phyloP scores from a whole-genome alignment of 257 asterid species.

The Perilla frutescens region DNA sequence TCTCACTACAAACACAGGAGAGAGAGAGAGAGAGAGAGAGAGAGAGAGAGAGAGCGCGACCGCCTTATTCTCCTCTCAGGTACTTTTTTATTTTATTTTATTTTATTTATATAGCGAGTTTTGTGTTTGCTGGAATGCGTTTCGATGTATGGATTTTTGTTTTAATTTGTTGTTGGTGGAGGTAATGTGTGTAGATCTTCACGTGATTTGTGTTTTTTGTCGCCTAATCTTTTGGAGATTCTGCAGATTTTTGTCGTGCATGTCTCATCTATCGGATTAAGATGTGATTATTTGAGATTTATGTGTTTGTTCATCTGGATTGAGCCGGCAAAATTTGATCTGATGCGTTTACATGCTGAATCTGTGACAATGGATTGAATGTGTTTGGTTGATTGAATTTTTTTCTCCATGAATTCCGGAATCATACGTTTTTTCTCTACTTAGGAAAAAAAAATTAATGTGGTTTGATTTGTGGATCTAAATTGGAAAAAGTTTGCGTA shows the following conservation, averaged over 20 bases:
- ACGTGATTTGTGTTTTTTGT: not conserved
- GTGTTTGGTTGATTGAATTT: not conserved
- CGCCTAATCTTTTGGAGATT: not conserved
- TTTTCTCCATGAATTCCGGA: conserved; percentile 21
- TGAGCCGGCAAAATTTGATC: not conserved
- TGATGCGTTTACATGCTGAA: not conserved
- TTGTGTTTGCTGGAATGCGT: not conserved
- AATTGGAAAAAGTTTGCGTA: not conserved
- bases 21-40: not conserved
- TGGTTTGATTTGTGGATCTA: conserved; percentile 29
- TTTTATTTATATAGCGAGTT: not conserved
- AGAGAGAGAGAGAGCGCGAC: not conserved
- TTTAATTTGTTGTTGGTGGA: not conserved
- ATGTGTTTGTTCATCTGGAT: not conserved
- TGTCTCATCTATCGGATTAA: not conserved
- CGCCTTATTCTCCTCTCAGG: conserved; percentile 29
- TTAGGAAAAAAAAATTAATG: not conserved
- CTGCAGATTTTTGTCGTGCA: conserved; percentile 25
- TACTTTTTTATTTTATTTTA: conserved; percentile 1
- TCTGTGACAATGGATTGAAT: not conserved
- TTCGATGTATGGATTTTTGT: not conserved
- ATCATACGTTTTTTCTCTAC: not conserved
- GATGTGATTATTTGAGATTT: not conserved
- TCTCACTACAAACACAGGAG: conserved; percentile 7
- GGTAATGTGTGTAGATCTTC: conserved; percentile 40